Percentiles rank a stretch among this genome's conserved stretches.
phyloP scores from a whole-genome alignment of 176 grass and related monocot genomes.

The Paspalum vaginatum region DNA sequence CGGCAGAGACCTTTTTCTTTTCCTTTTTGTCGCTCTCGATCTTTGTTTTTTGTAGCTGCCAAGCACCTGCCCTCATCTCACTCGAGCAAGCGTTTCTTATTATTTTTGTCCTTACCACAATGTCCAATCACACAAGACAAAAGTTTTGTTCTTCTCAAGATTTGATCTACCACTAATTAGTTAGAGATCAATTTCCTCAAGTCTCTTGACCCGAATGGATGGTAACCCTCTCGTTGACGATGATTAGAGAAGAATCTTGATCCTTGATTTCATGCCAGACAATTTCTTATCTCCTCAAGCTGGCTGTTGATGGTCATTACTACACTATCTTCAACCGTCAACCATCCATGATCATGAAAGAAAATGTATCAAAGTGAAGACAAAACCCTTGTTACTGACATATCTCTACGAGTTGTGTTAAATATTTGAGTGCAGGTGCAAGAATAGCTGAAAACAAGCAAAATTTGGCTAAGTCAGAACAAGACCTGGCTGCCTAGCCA shows the following conservation, averaged over 20 bases:
- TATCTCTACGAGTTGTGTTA: no score
- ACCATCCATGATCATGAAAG: no score
- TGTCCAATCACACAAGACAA: neutral
- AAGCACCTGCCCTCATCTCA: neutral
- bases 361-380: no score
- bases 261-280: neutral
- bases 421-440: no score
- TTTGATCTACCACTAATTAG: neutral
- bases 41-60: neutral
- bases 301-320: no score
- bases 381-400: no score
- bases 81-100: neutral
- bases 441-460: no score
- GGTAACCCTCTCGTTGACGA: neutral
- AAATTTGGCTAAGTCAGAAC: no score
- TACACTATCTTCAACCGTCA: no score
- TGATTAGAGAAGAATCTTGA: neutral
- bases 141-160: neutral
- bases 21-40: neutral
- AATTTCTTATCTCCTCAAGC: neutral
- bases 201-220: slow-evolving; percentile 33
- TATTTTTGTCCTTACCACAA: neutral
- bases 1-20: neutral
- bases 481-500: no score
- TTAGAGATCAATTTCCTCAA: neutral